Evolutionary conservation across 176 grass and related monocot genomes (phyloP).

Genomic region (Avena atlantica): DNA sequence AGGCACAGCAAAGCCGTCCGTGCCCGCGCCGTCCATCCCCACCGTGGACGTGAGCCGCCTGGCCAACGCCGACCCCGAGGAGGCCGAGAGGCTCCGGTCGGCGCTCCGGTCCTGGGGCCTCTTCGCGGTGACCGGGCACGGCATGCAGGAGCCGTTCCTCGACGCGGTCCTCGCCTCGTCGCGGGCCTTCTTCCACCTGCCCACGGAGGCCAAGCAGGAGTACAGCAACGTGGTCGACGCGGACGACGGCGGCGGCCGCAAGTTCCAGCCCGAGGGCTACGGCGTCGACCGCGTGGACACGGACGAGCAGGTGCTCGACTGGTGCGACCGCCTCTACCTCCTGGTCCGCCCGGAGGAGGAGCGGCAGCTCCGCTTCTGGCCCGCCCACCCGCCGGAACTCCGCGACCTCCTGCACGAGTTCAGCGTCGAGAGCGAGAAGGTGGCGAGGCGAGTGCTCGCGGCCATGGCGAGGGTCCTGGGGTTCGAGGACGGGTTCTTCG

Average conservation of each 20-base stretch:
- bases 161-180: conserved; percentile 41
- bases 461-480: conserved; percentile 44
- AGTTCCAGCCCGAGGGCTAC: conserved; percentile 52
- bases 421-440: conserved; percentile 18
- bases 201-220: conserved; percentile 45
- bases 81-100: conserved; percentile 49
- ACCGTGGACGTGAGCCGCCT: conserved; percentile 51
- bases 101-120: conserved; percentile 60
- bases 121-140: conserved; percentile 49
- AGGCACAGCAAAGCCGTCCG: not conserved
- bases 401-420: conserved; percentile 52
- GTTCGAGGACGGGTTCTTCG: conserved; percentile 49
- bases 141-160: conserved; percentile 34
- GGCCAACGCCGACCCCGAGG: conserved; percentile 41
- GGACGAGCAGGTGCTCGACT: conserved; percentile 60
- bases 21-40: conserved; percentile 35
- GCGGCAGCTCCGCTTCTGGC: conserved; percentile 51
- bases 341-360: conserved; percentile 41
- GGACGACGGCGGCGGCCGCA: conserved; percentile 44
- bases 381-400: not conserved
- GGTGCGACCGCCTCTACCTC: conserved; percentile 63
- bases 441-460: conserved; percentile 27
- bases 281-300: conserved; percentile 59
- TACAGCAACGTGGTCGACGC: conserved; percentile 47
- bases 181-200: conserved; percentile 61